Base-by-base conservation (phyloP, 352 stramenopile species). In the Globisporangium paddicum region DNA sequence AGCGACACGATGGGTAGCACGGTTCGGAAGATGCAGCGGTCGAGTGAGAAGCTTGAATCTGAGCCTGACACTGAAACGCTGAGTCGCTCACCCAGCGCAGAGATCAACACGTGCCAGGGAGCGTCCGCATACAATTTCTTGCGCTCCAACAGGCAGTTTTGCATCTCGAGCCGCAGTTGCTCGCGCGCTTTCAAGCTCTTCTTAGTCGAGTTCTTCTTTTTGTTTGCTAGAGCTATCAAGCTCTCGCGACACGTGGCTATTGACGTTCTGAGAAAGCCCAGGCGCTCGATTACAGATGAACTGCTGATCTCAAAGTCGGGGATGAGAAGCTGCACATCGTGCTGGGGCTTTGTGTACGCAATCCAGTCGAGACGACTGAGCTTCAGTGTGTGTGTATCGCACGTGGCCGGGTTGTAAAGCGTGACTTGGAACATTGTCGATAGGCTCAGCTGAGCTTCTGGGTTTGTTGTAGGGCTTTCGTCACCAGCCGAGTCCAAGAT, bases 1-100 rank as follows among this genome's bases (percentile, higher is more conserved):
- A 85, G 44, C 38, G 67, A 73, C 7, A 84, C 69, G 32, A 87
- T 65, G 19, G 71, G 61, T 6, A 75, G 52, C 0, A 67, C 65
- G 26, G 66, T 56, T 9, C 61, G 61, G 21, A 77, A 86, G 41
- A 87, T 66, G 41, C 73, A 82, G 7, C 73, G 73, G 14, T 86
- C 75, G 34, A 86, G n/a, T n/a, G n/a, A n/a, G n/a, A n/a, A n/a
- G n/a, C n/a, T 23, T 2, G 52, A 50, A 32, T 32, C 28, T 32
- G 28, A 32, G 3, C 49, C 19, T 21, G 44, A 10, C 5, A 9
- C 18, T 3, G 55, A 16, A 14, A 60, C 40, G 7, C 10, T 60
- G 5, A 82, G 62, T 0, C 73, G 67, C 5, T 73, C 58, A n/a
- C 75, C 79, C 2, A 87, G 48, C 3, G 52, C 67, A n/a, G 68